Evolutionary conservation across 148 eudicot genomes (phyloP), one percentile per base, ranked within the genome.

Genomic region (Camellia granthamiana): DNA sequence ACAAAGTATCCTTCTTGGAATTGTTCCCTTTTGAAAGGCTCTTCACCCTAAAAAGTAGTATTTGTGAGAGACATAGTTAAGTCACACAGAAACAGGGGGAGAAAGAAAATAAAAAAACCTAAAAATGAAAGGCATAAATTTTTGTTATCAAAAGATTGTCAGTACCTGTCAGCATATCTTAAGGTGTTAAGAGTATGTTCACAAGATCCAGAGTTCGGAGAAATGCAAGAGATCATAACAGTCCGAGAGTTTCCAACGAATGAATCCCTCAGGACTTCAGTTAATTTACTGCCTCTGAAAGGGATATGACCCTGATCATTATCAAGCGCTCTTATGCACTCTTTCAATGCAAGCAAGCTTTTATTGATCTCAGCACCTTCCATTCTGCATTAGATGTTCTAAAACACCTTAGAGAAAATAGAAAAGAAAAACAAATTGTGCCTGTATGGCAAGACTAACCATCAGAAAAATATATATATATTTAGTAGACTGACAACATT

Each of bases 291-390:
- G 80, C 99, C 99, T 85, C 99, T 86, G 76, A 97, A 97, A 66
- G 99, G 99, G 78, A 97, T 92, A 85, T 97, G 98, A 75, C 89
- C 90, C 82, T 94, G 99, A 83, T 97, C 99, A 85, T 91, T 94
- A 84, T 97, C 99, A 65, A 97, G 98, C 14, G 99, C 99, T 84
- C 99, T 90, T 78, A 97, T 97, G 88, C 99, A 97, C 84, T 97
- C 98, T 84, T 97, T 97, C 76, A 97, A 80, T 9, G 99, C 99
- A 80, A 97, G 97, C 90, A 94, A 92, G 84, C 98, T 96, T 93
- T 93, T 93, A 83, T 96, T 96, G 83, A 96, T 96, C 87, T 96
- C 99, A 66, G 99, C 99, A n/a, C 99, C 99, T 88, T 97, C 99
- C 83, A 94, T 90, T 83, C 96, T 90, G 88, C 84, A 68, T n/a